Evolutionary conservation across 495 filamentous ascomycete species (phyloP).

Genomic region (Penicillium malachiteum): DNA sequence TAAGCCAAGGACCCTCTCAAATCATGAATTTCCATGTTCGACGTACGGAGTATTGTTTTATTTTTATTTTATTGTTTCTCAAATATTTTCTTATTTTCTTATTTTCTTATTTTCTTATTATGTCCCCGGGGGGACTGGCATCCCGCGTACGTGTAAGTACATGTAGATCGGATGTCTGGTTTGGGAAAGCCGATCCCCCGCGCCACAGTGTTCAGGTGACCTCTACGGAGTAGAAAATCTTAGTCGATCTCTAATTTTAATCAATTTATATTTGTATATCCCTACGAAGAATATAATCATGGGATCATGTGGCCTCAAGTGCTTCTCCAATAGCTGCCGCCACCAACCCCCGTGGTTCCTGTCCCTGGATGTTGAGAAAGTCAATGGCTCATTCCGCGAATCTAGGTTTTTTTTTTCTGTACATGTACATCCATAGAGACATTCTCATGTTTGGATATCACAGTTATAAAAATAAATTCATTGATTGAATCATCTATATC

Average conservation of each 20-base stretch:
- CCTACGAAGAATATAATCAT: background rate
- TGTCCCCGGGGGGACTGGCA: too few species aligned
- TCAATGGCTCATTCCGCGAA: slow-evolving; percentile 1
- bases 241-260: background rate
- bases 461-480: too few species aligned
- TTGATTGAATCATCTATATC: too few species aligned
- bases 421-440: background rate
- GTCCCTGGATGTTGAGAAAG: slow-evolving; percentile 4
- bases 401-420: background rate
- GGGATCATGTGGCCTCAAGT: slow-evolving; percentile 6
- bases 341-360: background rate
- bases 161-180: slow-evolving; percentile 22
- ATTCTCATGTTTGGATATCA: too few species aligned
- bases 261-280: too few species aligned
- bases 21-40: too few species aligned
- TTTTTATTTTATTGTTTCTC: too few species aligned
- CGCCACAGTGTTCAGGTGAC: slow-evolving; percentile 9
- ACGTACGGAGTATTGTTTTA: too few species aligned
- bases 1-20: too few species aligned
- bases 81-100: background rate
- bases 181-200: slow-evolving; percentile 24
- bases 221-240: background rate
- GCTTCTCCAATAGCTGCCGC: background rate
- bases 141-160: too few species aligned
- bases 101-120: background rate